A percentile compares a stretch with the other conserved stretches of the same genome.
Conservation (phyloP, 345 rosid genomes). For the Pelargonium nanum region DNA sequence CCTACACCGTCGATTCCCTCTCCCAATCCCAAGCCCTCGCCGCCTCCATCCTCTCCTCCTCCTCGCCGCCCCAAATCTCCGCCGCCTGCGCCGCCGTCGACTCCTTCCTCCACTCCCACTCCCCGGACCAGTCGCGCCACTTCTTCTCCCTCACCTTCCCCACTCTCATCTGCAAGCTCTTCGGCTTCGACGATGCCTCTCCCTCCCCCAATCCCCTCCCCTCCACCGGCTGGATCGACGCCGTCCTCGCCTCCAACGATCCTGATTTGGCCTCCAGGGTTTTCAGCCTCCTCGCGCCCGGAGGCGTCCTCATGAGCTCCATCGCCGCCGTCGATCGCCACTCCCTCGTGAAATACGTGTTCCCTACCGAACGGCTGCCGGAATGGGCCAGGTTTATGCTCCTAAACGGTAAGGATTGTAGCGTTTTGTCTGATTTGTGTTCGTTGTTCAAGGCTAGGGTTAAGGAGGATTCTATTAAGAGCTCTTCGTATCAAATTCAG, state of each 20-base stretch:
- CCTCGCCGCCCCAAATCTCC: slow-evolving; percentile 48
- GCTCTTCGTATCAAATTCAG: slow-evolving; percentile 47
- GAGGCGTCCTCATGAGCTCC: slow-evolving; percentile 45
- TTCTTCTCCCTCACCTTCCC: slow-evolving; percentile 90
- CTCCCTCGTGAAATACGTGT: slow-evolving; percentile 64
- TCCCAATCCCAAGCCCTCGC: slow-evolving; percentile 62
- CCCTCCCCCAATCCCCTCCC: slow-evolving; percentile 12
- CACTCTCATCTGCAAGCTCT: slow-evolving; percentile 61
- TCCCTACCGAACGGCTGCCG: slow-evolving; percentile 75
- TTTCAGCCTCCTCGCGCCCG: slow-evolving; percentile 48
- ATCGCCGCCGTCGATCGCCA: slow-evolving; percentile 63
- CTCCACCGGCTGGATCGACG: slow-evolving; percentile 55
- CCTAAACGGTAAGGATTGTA: slow-evolving; percentile 35
- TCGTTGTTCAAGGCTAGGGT: slow-evolving; percentile 54
- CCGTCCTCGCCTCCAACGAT: slow-evolving; percentile 33
- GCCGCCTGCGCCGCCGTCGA: slow-evolving; percentile 53
- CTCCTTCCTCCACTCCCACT: slow-evolving; percentile 49
- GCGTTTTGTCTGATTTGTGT: slow-evolving; percentile 38
- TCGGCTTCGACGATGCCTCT: slow-evolving; percentile 60
- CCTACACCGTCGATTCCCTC: slow-evolving; percentile 64
- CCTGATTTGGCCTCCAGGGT: slow-evolving; percentile 36
- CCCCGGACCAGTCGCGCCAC: slow-evolving; percentile 81
- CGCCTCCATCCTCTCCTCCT: slow-evolving; percentile 45
- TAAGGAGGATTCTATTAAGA: slow-evolving; percentile 43
- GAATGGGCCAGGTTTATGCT: slow-evolving; percentile 58